Evolutionary conservation across 2,329 filamentous ascomycete species (phyloP).

Genomic region (Apiospora malaysiana): DNA sequence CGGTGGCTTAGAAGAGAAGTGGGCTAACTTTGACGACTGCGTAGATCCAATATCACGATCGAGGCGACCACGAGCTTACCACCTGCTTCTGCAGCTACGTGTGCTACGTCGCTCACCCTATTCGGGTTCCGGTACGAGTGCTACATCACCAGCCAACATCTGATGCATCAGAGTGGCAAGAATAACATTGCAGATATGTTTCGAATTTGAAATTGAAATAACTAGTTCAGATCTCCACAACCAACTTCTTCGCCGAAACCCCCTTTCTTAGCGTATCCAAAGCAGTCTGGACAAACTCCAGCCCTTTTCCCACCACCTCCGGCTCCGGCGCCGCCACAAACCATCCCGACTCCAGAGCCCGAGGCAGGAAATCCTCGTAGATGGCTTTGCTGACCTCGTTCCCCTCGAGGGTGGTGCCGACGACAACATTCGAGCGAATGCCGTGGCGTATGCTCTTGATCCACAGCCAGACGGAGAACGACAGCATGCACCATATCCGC

Average conservation of each 20-base stretch:
- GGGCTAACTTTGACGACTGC: neutral
- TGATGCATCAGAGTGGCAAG: too few species aligned
- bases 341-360: conserved; percentile 33
- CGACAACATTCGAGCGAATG: conserved; percentile 31
- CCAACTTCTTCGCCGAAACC: conserved; percentile 27
- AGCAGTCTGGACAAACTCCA: conserved; percentile 26
- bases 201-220: too few species aligned
- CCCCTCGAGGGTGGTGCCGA: conserved; percentile 29
- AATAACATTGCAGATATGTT: too few species aligned
- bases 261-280: conserved; percentile 24
- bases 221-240: conserved; percentile 16
- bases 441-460: conserved; percentile 21
- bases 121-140: neutral
- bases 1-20: too few species aligned
- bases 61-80: neutral
- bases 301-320: conserved; percentile 30
- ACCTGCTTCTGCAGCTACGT: neutral
- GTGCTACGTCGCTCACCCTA: neutral
- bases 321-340: conserved; percentile 36
- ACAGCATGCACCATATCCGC: neutral
- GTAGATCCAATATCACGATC: neutral
- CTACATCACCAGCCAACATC: too few species aligned
- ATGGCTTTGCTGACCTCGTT: conserved; percentile 34
- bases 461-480: conserved; percentile 25
- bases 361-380: conserved; percentile 35